Evolutionary conservation across 176 grass and related monocot genomes (phyloP), one percentile per base, ranked within the genome.

Genomic region (Rhipidocladum racemiflorum): DNA sequence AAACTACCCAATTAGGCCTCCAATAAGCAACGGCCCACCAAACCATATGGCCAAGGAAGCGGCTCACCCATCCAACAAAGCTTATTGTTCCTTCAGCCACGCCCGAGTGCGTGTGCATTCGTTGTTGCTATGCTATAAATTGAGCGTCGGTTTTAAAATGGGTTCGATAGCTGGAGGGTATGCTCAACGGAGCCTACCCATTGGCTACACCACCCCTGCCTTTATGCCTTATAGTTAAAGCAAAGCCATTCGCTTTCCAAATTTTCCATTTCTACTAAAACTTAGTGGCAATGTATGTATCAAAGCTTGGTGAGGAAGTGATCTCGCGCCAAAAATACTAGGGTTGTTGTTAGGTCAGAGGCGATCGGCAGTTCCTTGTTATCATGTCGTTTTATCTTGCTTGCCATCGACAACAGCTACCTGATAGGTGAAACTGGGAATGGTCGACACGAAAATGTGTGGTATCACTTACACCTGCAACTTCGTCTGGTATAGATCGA

Each of bases 331-430:
- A 23, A 24, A 62, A 48, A 38, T 39, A 42, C 40, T 70, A 28
- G 77, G 77, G 73, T 85, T 48, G 77, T 85, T 89, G 87, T 24
- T 76, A 74, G 25, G 82, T 89, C 82, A 6, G 71, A 59, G 23
- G 61, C 48, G 85, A 75, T 49, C 62, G 61, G 77, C 45, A 0
- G 70, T 57, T 82, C 80, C 80, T 20, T 35, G 68, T 82, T 20
- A 62, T 82, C 54, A 35, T 48, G 67, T 67, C 68, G 45, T 61
- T 54, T 46, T 61, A 9, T 48, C 64, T 89, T 81, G 82, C 77
- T 80, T 89, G 36, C 9, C 55, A 85, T 29, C 72, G 36, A 81
- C 75, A 81, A 28, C 71, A 89, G 75, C 32, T 40, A 9, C 18
- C 34, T 42, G 78, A 50, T 30, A 53, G 63, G 32, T 34, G 36